These are phyloP conservation scores for Salix udensis DNA, from an alignment of 345 rosid genomes.

Conservation along the genomic window DNA sequence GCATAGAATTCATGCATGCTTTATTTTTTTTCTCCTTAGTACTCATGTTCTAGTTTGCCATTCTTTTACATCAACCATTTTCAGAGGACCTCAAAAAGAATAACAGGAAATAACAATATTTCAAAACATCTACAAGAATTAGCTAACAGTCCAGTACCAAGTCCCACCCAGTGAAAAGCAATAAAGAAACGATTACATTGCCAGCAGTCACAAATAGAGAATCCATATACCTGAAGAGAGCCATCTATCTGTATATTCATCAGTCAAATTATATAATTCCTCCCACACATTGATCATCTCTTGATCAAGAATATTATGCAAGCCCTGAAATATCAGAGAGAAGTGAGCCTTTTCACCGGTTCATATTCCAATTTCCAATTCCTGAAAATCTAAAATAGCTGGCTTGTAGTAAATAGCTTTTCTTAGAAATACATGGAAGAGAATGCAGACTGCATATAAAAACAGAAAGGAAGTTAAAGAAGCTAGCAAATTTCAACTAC, in stretches of 20 bases:
- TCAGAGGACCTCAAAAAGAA: background rate
- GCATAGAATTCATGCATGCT: background rate
- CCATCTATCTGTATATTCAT: slow-evolving; percentile 77
- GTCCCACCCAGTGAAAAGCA: background rate
- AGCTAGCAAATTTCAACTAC: background rate
- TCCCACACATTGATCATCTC: slow-evolving; percentile 45
- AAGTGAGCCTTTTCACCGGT: slow-evolving; percentile 10
- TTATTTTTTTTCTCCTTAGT: background rate
- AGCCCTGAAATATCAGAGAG: slow-evolving; percentile 54
- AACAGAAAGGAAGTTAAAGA: background rate
- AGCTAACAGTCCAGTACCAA: background rate
- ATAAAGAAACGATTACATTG: slow-evolving; percentile 2
- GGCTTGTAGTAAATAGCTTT: background rate
- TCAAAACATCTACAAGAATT: background rate
- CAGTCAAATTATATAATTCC: slow-evolving; percentile 66
- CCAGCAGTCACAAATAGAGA: background rate
- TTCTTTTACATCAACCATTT: background rate
- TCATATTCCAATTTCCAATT: background rate
- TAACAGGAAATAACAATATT: background rate
- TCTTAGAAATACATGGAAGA: background rate
- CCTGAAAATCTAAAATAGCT: background rate
- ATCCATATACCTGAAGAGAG: slow-evolving; percentile 62
- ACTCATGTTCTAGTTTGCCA: background rate
- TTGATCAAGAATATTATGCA: slow-evolving; percentile 41
- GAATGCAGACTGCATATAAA: background rate